Base-by-base conservation (phyloP, 192 early-diverging fungal species). In the Coemansia sp. region DNA sequence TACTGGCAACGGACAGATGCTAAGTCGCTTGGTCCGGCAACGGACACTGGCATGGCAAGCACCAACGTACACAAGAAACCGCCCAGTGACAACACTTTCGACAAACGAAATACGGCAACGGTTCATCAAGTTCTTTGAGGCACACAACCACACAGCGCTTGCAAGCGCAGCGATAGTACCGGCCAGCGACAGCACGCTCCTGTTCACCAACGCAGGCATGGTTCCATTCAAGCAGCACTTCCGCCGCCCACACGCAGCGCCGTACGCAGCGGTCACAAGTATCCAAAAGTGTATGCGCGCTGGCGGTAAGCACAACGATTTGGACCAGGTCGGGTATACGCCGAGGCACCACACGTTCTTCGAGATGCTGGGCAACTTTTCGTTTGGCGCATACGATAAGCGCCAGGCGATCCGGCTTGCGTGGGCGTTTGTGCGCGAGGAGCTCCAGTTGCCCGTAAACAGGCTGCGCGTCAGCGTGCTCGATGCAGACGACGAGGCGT, bases 301-400 rank as follows among this genome's bases (percentile, higher is more conserved):
- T 12, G 98, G 79, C 61, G 98, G 98, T 60, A 99, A 99, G 82
- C 98, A 99, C 80, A 99, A 99, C 74, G 97, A 99, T 83, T 86
- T 99, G 68, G 95, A 99, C 62, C 95, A 99, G 81, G 95, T 98
- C 14, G 97, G 97, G 51, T 92, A 89, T 67, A 95, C 97, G 71
- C 90, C 91, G 2, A 95, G 97, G 68, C 97, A 99, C 83, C 97
- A 99, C 78, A 99, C 97, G 36, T 99, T 98, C 85, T 99, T 99
- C 86, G 97, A 99, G 81, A 99, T 99, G 97, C 85, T 99, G 75
- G 97, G 97, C 66, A 99, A 98, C 88, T 99, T 95, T 95, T 98
- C 95, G 23, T 99, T 99, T 80, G 97, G 97, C 49, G 94, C 96
- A 64, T 99, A 99, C 83, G 94, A 93, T 81, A 99, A 99, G 89